These are phyloP conservation scores for Ogataea pilisensis DNA, from an alignment of 805 yeast genomes.

Conservation along the genomic window DNA sequence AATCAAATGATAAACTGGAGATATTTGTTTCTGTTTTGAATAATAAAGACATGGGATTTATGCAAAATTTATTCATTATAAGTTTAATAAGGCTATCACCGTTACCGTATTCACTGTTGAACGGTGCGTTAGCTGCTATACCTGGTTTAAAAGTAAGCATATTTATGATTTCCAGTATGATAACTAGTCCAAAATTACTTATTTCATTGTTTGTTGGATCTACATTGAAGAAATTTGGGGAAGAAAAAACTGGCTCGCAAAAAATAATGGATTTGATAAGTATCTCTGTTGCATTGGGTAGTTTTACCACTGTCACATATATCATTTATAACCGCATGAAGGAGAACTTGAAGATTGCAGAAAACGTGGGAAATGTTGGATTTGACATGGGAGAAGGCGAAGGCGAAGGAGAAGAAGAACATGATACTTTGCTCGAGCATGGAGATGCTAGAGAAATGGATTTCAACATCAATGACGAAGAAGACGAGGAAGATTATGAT, in stretches of 20 bases:
- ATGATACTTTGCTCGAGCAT: background rate
- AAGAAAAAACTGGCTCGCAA: slow-evolving; percentile 39
- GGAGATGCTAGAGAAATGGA: background rate
- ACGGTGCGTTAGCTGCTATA: slow-evolving; percentile 87
- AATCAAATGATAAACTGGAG: slow-evolving; percentile 58
- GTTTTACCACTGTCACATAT: slow-evolving; percentile 60
- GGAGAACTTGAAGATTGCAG: slow-evolving; percentile 22
- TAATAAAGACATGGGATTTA: slow-evolving; percentile 39
- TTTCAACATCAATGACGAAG: background rate
- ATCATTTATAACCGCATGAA: slow-evolving; percentile 58
- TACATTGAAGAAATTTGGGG: slow-evolving; percentile 66
- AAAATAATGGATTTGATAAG: slow-evolving; percentile 61
- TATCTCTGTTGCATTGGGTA: slow-evolving; percentile 50
- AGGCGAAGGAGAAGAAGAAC: background rate
- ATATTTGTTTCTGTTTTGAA: slow-evolving; percentile 71
- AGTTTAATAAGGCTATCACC: slow-evolving; percentile 83
- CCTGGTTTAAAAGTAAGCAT: slow-evolving; percentile 64
- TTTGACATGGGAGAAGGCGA: background rate
- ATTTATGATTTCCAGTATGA: slow-evolving; percentile 64
- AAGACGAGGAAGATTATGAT: slow-evolving; percentile 1
- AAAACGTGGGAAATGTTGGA: too few relatives aligned
- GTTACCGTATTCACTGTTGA: slow-evolving; percentile 85
- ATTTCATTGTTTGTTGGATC: slow-evolving; percentile 75
- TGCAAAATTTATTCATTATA: slow-evolving; percentile 61
- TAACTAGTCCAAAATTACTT: slow-evolving; percentile 81